phyloP scores from a whole-genome alignment of 2,329 filamentous ascomycete species.

The Fusarium sp. region DNA sequence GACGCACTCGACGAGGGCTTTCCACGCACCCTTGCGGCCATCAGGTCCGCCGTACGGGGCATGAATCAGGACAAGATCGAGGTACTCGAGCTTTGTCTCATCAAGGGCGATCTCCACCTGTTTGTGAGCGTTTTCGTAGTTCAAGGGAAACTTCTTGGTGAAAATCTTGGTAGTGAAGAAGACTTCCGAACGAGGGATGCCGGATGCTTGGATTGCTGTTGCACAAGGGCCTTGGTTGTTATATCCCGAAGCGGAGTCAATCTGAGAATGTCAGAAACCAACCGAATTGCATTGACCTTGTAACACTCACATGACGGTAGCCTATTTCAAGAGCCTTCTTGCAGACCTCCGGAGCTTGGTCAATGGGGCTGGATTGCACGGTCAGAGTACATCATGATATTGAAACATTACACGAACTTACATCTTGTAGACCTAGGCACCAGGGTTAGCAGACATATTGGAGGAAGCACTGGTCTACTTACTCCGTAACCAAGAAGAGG shows the following conservation, averaged over 20 bases:
- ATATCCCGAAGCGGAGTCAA: slow-evolving; percentile 68
- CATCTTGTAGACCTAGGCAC: slow-evolving; percentile 65
- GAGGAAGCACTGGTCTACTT: slow-evolving; percentile 46
- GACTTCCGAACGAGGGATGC: slow-evolving; percentile 61
- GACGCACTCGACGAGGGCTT: slow-evolving; percentile 72
- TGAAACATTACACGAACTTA: slow-evolving; percentile 50
- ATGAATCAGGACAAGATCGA: slow-evolving; percentile 76
- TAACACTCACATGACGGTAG: slow-evolving; percentile 64
- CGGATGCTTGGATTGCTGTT: slow-evolving; percentile 59
- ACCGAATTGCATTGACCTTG: neutral
- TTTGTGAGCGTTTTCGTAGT: slow-evolving; percentile 74
- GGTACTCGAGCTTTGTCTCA: slow-evolving; percentile 73
- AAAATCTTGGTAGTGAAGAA: slow-evolving; percentile 71
- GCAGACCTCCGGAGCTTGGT: slow-evolving; percentile 54
- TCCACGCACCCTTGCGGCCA: slow-evolving; percentile 71
- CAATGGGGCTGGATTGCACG: slow-evolving; percentile 48
- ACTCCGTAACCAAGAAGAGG: slow-evolving; percentile 68
- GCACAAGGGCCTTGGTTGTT: slow-evolving; percentile 64
- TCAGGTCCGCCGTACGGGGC: slow-evolving; percentile 70
- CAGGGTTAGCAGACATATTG: slow-evolving; percentile 19
- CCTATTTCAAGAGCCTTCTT: slow-evolving; percentile 63
- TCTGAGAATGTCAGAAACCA: slow-evolving; percentile 49
- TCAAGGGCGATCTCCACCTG: slow-evolving; percentile 74
- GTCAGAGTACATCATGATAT: neutral
- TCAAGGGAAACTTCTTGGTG: slow-evolving; percentile 53